Conservation (phyloP, 2,329 filamentous ascomycete species). For the Exophiala lecanii-corni region DNA sequence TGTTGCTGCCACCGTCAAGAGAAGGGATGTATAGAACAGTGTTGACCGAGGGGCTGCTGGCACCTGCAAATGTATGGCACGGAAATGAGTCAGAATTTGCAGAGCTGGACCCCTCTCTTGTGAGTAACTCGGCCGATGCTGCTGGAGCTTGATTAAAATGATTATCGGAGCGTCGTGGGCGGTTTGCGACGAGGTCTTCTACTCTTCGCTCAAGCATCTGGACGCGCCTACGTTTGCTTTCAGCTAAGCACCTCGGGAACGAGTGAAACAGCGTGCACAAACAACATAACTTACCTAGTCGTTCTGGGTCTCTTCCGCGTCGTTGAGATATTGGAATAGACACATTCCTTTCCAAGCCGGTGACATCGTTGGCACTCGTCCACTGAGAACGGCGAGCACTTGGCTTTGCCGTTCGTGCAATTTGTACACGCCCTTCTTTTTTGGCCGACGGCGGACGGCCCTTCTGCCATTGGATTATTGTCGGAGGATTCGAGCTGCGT, state of each 20-base stretch:
- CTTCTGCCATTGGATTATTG: conserved; percentile 1
- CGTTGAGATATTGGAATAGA: conserved; percentile 1
- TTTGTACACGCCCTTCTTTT: background rate
- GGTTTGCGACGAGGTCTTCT: background rate
- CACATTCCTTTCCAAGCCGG: background rate
- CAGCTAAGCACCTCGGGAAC: background rate
- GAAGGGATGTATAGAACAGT: background rate
- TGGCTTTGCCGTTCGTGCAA: background rate
- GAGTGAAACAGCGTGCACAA: background rate
- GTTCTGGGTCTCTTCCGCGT: background rate
- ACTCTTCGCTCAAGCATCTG: background rate
- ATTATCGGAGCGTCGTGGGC: background rate
- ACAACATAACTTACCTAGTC: background rate
- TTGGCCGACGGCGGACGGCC: background rate
- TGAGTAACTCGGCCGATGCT: background rate
- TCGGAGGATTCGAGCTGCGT: background rate
- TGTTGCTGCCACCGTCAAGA: background rate
- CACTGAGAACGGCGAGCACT: background rate
- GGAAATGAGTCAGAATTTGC: background rate
- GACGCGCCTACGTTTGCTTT: background rate
- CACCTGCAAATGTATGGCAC: background rate
- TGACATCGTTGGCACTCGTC: background rate
- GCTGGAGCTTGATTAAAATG: background rate
- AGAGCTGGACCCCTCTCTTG: background rate
- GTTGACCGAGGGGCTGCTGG: background rate